Base-by-base conservation (phyloP, 371 early-diverging fungal species). In the Mucor ambiguus region DNA sequence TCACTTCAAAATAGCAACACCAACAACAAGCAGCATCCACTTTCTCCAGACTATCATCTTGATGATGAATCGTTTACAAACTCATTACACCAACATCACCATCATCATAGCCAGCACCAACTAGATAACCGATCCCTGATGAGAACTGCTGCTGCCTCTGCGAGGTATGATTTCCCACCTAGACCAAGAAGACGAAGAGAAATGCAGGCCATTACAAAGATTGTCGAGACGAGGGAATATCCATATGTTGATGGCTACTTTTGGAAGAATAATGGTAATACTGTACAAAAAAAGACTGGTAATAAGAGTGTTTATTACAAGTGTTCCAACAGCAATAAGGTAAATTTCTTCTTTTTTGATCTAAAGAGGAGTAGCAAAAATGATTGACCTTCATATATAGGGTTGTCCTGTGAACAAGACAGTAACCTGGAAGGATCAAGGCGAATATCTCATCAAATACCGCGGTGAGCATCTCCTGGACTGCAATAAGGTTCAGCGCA, bases 381-480 rank as follows among this genome's bases (percentile, higher is more conserved):
- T 28, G 2, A 43, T 29, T 44, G 26, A 33, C 44, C 8, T 29
- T 49, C 58, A 20, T 32, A 0, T 43, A 12, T 48, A 83, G 81
- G 84, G 81, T 12, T 84, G 84, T 62, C 79, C 84, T 8, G 89
- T 89, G 3, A 89, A 89, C 66, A 89, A 89, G 67, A 89, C 89
- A 5, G 87, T 87, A 28, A 87, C 86, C 16, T 81, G 85, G 68
- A 83, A 81, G 63, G 87, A 87, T 59, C 79, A 81, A 60, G 85
- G 85, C 8, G 86, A 86, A 52, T 89, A 80, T 57, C 67, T 86
- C 41, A 89, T 87, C 63, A 89, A 89, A 62, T 86, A 86, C 68
- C 75, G 89, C 20, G 89, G 89, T 20, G 84, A 84, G 38, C 89
- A 89, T 71, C 60, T 89, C 28, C 62, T 76, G 12, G 87, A 85